phyloP scores from a whole-genome alignment of 352 stramenopile species.

The Globisporangium apiculatum region DNA sequence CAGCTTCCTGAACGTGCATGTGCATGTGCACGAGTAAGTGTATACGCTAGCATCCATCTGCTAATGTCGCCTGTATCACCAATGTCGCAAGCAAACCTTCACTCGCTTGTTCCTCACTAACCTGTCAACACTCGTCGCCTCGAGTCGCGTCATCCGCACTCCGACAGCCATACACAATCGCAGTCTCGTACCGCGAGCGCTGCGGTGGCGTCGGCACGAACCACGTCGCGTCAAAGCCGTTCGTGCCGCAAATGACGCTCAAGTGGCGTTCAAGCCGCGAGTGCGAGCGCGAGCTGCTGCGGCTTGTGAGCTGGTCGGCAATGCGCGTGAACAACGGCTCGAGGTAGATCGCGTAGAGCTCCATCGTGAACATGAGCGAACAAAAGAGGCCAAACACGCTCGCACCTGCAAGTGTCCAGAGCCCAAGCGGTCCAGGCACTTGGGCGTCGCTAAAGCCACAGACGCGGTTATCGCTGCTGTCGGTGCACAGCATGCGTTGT shows the following conservation, averaged over 20 bases:
- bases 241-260: constrained; percentile 71
- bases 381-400: constrained; percentile 75
- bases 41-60: too few species aligned
- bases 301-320: constrained; percentile 42
- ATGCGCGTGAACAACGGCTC: constrained; percentile 49
- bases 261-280: constrained; percentile 59
- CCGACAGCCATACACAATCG: constrained; percentile 56
- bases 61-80: too few species aligned
- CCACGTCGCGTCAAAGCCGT: constrained; percentile 59
- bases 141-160: constrained; percentile 1
- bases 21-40: too few species aligned
- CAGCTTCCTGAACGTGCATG: too few species aligned
- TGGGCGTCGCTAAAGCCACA: constrained; percentile 59
- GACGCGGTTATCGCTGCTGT: constrained; percentile 11
- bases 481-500: constrained; percentile 41
- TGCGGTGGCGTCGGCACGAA: constrained; percentile 42
- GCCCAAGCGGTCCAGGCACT: constrained; percentile 53
- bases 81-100: not conserved
- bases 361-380: constrained; percentile 70
- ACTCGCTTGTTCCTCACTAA: too few species aligned
- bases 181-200: constrained; percentile 41
- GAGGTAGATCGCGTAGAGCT: constrained; percentile 69
- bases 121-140: too few species aligned
- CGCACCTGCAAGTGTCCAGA: constrained; percentile 58
- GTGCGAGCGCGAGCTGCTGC: constrained; percentile 49